phyloP scores from a whole-genome alignment of 164 flowering plant species.

The Vitis rotundifolia region DNA sequence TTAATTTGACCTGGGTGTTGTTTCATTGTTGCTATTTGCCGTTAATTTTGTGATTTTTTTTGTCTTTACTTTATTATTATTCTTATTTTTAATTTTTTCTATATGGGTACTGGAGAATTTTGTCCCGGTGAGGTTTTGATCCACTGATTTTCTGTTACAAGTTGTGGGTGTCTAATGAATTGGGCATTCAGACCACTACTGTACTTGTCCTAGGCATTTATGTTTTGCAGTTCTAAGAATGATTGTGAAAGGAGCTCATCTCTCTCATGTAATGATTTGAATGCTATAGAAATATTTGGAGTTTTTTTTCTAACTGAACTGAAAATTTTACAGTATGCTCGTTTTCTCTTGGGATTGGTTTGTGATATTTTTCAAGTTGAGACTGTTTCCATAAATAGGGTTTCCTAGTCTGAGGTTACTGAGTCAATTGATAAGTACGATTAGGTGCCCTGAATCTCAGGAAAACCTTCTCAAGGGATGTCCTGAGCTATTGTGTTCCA shows the following conservation, averaged over 20 bases:
- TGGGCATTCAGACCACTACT: neutral
- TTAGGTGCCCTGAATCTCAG: neutral
- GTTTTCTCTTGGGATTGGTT: neutral
- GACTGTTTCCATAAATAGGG: neutral
- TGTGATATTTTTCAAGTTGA: neutral
- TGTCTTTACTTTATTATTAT: neutral
- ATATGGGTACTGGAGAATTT: neutral
- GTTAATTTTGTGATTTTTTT: neutral
- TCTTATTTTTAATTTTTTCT: neutral
- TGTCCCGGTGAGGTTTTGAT: no score
- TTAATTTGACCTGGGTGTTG: slow-evolving; percentile 10
- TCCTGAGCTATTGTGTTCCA: neutral
- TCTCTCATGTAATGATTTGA: neutral
- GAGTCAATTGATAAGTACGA: neutral
- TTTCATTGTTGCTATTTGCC: neutral
- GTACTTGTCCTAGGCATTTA: neutral
- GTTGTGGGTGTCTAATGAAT: slow-evolving; percentile 2
- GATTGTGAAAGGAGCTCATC: neutral
- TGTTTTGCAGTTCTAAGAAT: neutral
- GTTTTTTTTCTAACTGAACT: neutral
- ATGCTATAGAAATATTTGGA: neutral
- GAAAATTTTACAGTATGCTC: neutral
- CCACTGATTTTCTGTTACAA: neutral
- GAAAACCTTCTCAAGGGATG: neutral
- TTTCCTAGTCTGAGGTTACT: neutral